Base-by-base conservation (phyloP, 768 basidiomycete genomes). In the Auricularia auricula-judae region DNA sequence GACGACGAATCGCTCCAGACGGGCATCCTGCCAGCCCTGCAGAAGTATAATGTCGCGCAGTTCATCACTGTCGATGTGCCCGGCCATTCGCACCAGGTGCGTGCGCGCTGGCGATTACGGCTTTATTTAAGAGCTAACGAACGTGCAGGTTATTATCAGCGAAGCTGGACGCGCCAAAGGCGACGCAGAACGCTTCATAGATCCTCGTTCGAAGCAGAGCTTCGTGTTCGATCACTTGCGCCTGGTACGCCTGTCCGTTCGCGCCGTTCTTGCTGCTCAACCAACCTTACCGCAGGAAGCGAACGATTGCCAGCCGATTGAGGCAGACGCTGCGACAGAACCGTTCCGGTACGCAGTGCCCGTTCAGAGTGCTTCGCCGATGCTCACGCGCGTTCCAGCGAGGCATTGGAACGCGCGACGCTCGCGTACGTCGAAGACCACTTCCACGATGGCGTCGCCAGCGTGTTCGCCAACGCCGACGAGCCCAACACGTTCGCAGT, bases 21-120 rank as follows among this genome's bases (percentile, higher is more conserved):
- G 10, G 87, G 88, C 54, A 82, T 96, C 62, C 79, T 86, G 0
- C 89, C 91, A 2, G 88, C 90, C 1, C 74, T 98, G 64, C 79
- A 82, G 62, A 82, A 90, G 65, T 98, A 98, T 76, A 96, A 98
- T 71, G 77, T 91, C 64, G 84, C 85, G 43, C 96, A 99, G 72
- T 89, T 94, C 73, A 88, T 86, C 35, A 85, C 88, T 29, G 90
- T 91, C 33, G 90, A 93, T 66, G 86, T 94, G n/a, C 88, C 88
- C 3, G 87, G 82, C 16, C 77, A 82, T 39, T 77, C 82, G 36
- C 86, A 96, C 76, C 87, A 89, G 78, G 95, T 91, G 72, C 63
- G 82, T 74, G 54, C 8, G 7, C 34, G 12, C 56, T 63, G 23
- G 65, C 29, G 21, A 39, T n/a, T 60, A 16, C 47, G 33, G n/a